Conservation (phyloP, 306 rosid genomes). For the Heteromeles arbutifolia region DNA sequence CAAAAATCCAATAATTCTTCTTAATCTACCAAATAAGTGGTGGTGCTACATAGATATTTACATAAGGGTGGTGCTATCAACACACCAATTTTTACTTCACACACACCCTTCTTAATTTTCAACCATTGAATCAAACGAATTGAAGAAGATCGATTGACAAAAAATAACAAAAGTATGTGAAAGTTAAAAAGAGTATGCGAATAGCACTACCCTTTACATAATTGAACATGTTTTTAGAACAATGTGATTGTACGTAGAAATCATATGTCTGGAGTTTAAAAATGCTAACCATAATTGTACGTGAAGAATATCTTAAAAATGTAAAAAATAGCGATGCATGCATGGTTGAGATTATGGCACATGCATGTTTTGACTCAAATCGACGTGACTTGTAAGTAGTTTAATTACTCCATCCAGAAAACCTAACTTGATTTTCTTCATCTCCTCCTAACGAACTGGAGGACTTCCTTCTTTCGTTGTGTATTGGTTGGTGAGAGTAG, state of each 20-base stretch:
- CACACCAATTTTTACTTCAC: no score
- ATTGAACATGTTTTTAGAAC: background rate
- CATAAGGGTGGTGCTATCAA: no score
- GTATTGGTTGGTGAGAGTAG: slow-evolving; percentile 3
- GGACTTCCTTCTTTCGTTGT: background rate
- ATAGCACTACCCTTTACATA: background rate
- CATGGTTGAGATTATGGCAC: background rate
- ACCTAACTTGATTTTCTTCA: background rate
- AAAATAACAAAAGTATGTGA: no score
- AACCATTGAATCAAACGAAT: no score
- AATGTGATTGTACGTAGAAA: background rate
- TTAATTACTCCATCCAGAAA: background rate
- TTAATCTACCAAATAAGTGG: background rate
- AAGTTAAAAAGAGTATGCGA: no score
- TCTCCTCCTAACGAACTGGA: background rate
- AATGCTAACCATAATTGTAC: no score
- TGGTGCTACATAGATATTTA: background rate
- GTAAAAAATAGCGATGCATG: background rate
- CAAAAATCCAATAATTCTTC: background rate
- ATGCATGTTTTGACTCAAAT: background rate
- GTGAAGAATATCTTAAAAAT: no score
- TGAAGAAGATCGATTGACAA: no score
- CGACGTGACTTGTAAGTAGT: background rate
- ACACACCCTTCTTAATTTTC: no score
- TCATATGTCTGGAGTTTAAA: background rate